Evolutionary conservation across 2,329 filamentous ascomycete species (phyloP), one percentile per base, ranked within the genome.

Genomic region (Penicillium sp.): DNA sequence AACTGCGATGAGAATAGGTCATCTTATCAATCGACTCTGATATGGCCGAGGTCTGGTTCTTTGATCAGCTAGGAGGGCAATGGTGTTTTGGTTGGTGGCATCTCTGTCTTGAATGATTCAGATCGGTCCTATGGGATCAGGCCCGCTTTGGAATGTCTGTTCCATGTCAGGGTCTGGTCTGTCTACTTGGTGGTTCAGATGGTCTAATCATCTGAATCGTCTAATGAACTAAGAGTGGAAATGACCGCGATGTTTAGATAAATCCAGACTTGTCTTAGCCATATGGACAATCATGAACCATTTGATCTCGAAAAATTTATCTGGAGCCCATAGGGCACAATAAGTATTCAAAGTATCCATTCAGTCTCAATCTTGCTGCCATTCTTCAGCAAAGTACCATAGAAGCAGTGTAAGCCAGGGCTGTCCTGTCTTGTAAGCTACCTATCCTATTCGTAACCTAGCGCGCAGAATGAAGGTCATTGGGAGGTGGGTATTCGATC

Each of bases 1-100:
- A n/a, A 35, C 38, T 44, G 53, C 33, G 28, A 49, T 49, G 7
- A 7, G 2, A 0, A 56, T 12, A 37, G 58, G 44, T 45, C 44
- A 44, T 59, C 57, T 60, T 63, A 60, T 63, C 55, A 56, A 59
- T 63, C 60, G 37, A 60, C 47, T 65, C 37, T 50, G 51, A 65
- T 56, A 59, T 44, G 28, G 63, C 47, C 58, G 54, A 26, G 55
- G 49, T 28, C 44, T 26, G 15, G 15, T 19, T 19, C 13, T 19
- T 15, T 50, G 26, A n/a, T 3, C 17, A 1, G 45, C 24, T 4
- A 28, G 15, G 45, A 30, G 17, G 12, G 49, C 10, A 15, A 24
- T 35, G 24, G 51, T 55, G 35, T 45, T 37, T 17, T 49, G 26
- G 26, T 22, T 35, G 28, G 30, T n/a, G 28, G 10, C 13, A 51